A percentile compares a stretch with the other conserved stretches of the same genome.
Evolutionary conservation across 2,329 filamentous ascomycete species (phyloP).

Genomic region (Teratosphaeria gauchensis): DNA sequence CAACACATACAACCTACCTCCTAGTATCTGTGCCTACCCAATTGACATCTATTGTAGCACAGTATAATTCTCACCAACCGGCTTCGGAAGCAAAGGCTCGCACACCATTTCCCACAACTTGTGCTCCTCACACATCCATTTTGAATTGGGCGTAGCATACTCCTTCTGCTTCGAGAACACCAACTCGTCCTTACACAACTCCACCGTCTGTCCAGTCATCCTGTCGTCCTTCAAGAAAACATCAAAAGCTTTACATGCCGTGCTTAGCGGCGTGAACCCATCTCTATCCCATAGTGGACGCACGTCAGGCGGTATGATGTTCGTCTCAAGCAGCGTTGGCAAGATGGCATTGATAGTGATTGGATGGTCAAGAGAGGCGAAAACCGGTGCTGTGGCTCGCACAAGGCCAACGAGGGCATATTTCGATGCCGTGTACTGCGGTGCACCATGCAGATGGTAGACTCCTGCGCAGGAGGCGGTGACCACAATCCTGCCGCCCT

Average conservation of each 20-base stretch:
- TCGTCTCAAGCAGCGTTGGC: slow-evolving; percentile 28
- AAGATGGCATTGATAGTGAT: slow-evolving; percentile 30
- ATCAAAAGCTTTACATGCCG: slow-evolving; percentile 26
- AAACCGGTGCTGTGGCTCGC: slow-evolving; percentile 20
- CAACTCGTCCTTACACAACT: slow-evolving; percentile 32
- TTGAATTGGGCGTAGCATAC: slow-evolving; percentile 32
- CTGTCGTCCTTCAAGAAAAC: slow-evolving; percentile 24
- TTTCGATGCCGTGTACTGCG: slow-evolving; percentile 15
- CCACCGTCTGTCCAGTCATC: slow-evolving; percentile 32
- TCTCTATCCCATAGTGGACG: slow-evolving; percentile 22
- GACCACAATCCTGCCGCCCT: slow-evolving; percentile 31
- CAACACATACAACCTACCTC: background rate
- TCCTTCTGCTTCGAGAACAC: slow-evolving; percentile 31
- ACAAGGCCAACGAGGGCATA: slow-evolving; percentile 23
- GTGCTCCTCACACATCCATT: slow-evolving; percentile 27
- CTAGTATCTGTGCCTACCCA: background rate
- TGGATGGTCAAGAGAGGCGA: slow-evolving; percentile 16
- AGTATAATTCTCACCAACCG: background rate
- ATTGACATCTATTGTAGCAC: background rate
- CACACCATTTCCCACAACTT: slow-evolving; percentile 9
- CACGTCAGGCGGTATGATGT: slow-evolving; percentile 21
- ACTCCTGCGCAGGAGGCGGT: slow-evolving; percentile 19
- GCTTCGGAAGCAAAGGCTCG: background rate
- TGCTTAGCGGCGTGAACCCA: slow-evolving; percentile 28
- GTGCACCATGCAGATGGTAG: slow-evolving; percentile 10